Evolutionary conservation across 129 eudicot genomes (phyloP).

Genomic region (Tagetes erecta): DNA sequence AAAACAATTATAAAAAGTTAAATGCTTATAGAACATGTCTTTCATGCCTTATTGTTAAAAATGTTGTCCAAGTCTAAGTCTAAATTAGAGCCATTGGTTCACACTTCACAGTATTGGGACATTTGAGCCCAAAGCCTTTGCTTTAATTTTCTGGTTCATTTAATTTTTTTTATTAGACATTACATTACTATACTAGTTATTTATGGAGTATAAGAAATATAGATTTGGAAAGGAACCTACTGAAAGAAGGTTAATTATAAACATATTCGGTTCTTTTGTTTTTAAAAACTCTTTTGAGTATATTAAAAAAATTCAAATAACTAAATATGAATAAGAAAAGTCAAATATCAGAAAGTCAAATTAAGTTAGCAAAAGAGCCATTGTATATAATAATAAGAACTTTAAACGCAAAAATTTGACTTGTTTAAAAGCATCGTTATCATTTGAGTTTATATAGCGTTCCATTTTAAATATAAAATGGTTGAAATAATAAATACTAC

Average conservation of each 20-base stretch:
- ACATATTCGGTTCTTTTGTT: not conserved
- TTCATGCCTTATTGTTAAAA: too few relatives aligned
- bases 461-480: not conserved
- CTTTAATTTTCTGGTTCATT: too few relatives aligned
- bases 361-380: conserved; percentile 17
- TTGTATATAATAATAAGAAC: not conserved
- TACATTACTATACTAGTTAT: too few relatives aligned
- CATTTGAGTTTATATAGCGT: not conserved
- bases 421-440: conserved; percentile 10
- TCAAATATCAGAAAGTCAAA: conserved; percentile 28
- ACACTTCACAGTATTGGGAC: too few relatives aligned
- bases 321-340: conserved; percentile 15
- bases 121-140: too few relatives aligned
- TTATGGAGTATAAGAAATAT: too few relatives aligned
- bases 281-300: not conserved
- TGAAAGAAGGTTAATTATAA: not conserved
- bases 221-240: too few relatives aligned
- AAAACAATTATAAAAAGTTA: too few relatives aligned
- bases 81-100: too few relatives aligned
- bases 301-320: not conserved
- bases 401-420: conserved; percentile 13
- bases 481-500: conserved; percentile 11
- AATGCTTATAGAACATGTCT: too few relatives aligned
- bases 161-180: too few relatives aligned
- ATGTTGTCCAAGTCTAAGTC: too few relatives aligned